Evolutionary conservation across 1,139 yeast species (phyloP), one percentile per base, ranked within the genome.

Genomic region (Blastobotrys elegans): DNA sequence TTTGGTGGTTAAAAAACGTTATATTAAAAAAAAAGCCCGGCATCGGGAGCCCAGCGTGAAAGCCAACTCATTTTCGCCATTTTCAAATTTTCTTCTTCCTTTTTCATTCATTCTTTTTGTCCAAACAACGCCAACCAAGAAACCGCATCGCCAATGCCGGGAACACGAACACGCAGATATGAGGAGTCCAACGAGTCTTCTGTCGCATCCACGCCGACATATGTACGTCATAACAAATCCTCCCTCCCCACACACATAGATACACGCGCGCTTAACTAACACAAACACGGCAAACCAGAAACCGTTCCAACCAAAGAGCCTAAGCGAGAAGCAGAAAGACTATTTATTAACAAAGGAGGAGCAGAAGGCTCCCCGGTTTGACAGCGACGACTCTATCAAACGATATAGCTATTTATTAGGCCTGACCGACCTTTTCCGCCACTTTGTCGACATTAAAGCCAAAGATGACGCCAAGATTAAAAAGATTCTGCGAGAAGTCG

Each of bases 381-480:
- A 36, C 18, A 39, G 55, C 30, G 58, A 57, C 30, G 62, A 57
- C 39, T 56, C 61, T 2, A 50, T 88, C 26, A 82, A 76, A 58
- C 72, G 98, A 52, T 88, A 88, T 71, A 81, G 80, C 60, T 88
- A 90, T 64, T 72, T 92, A 40, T 69, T 92, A 43, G 90, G 94
- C 0, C 72, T 92, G 45, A 87, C 96, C 2, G 95, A 88, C 46
- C 72, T 90, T 47, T 92, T 92, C 64, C 80, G 95, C 44, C 94
- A 90, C 62, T 92, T 92, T 64, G 88, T 92, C 54, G 94, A 89
- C 61, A 72, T 82, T 43, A 80, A 84, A 55, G 92, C 95, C 4
- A 75, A 84, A 33, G 83, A 81, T 58, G 96, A 90, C 62, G 78
- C 82, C n/a, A 74, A 72, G 24, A 80, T 90, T 61, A 75, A 75